Percentiles rank a stretch among this genome's conserved stretches.
phyloP scores from a whole-genome alignment of 495 filamentous ascomycete genomes.

The Talaromyces ruber region DNA sequence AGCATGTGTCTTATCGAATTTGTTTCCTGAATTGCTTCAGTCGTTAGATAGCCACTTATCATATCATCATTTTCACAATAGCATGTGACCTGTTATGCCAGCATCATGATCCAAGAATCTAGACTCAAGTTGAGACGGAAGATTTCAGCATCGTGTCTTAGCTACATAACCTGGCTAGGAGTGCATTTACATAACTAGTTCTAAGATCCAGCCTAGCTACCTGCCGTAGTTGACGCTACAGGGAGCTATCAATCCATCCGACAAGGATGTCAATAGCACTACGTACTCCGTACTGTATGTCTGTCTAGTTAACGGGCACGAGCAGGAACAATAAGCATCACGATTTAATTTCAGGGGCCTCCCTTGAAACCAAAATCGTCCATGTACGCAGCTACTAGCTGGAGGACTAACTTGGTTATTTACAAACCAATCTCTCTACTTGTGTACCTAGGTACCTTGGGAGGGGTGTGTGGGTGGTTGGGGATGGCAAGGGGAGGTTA shows the following conservation, averaged over 20 bases:
- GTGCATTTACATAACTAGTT: background rate
- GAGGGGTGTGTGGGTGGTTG: background rate
- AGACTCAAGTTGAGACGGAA: background rate
- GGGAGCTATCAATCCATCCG: background rate
- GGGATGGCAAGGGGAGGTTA: background rate
- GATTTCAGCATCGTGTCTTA: background rate
- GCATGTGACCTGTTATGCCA: background rate
- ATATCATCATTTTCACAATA: background rate
- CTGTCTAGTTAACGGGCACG: too few species aligned
- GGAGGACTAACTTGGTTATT: background rate
- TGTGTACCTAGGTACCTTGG: background rate
- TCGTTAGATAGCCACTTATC: background rate
- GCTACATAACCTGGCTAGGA: background rate
- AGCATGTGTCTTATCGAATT: background rate
- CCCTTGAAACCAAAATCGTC: background rate
- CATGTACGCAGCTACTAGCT: background rate
- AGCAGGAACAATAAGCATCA: background rate
- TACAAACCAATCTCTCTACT: too few species aligned
- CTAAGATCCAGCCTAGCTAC: background rate
- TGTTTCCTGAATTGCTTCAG: background rate
- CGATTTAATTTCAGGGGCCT: background rate
- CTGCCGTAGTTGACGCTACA: background rate
- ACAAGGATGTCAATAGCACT: background rate
- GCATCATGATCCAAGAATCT: background rate
- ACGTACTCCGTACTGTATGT: too few species aligned